Percentiles rank a stretch among this genome's conserved stretches.
Conservation (phyloP, 2,329 filamentous ascomycete genomes). For the Purpureocillium lavendulum region DNA sequence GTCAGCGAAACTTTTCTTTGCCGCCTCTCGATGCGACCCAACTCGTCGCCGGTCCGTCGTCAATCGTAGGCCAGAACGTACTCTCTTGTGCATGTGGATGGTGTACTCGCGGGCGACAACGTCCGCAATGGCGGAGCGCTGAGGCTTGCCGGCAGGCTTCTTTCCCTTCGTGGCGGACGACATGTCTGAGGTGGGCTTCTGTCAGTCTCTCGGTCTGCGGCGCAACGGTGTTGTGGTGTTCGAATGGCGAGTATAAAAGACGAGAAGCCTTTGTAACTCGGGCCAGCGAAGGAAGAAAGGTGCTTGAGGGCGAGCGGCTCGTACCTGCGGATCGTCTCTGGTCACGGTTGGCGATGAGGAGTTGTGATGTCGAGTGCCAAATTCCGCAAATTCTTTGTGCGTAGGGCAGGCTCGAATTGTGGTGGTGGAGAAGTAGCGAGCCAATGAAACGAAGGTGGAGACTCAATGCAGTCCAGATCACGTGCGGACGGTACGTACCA, state of each 20-base stretch:
- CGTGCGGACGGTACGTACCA: background rate
- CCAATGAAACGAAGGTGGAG: slow-evolving; percentile 20
- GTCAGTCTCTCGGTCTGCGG: slow-evolving; percentile 18
- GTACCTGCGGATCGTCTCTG: slow-evolving; percentile 33
- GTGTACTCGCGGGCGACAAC: slow-evolving; percentile 99
- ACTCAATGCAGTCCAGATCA: slow-evolving; percentile 15
- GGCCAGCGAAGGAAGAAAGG: slow-evolving; percentile 7
- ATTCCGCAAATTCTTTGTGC: slow-evolving; percentile 35
- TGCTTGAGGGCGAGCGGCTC: slow-evolving; percentile 16
- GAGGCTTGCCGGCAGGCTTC: slow-evolving; percentile 30
- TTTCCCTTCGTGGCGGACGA: slow-evolving; percentile 28
- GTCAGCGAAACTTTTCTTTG: slow-evolving; percentile 10
- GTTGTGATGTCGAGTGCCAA: slow-evolving; percentile 26
- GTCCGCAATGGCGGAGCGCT: slow-evolving; percentile 95
- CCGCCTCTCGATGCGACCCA: slow-evolving; percentile 2
- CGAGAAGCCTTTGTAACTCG: background rate
- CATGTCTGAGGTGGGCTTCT: slow-evolving; percentile 25
- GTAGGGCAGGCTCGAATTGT: slow-evolving; percentile 30
- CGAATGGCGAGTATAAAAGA: background rate
- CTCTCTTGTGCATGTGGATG: slow-evolving; percentile 98
- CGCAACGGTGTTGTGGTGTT: slow-evolving; percentile 5
- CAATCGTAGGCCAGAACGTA: slow-evolving; percentile 18
- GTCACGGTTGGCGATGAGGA: slow-evolving; percentile 29
- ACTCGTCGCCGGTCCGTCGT: slow-evolving; percentile 6
- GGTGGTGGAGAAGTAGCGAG: slow-evolving; percentile 22